Conservation (phyloP, 2,329 filamentous ascomycete species). For the Microsporum canis region DNA sequence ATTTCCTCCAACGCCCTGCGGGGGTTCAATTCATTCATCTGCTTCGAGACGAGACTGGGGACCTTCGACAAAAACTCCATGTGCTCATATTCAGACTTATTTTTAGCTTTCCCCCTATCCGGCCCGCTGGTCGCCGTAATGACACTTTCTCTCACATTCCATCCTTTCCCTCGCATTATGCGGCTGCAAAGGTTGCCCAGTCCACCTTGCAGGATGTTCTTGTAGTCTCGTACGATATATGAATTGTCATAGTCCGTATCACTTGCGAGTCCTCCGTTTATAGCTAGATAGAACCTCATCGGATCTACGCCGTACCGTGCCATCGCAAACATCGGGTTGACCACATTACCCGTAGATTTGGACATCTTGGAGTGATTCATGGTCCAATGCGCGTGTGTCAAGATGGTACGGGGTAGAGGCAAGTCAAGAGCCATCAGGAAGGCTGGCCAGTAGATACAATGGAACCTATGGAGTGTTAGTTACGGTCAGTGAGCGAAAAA, state of each 20-base stretch:
- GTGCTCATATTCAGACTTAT: conserved; percentile 25
- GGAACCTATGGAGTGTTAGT: conserved; percentile 47
- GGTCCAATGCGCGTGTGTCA: conserved; percentile 93
- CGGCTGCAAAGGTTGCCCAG: conserved; percentile 72
- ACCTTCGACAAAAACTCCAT: conserved; percentile 33
- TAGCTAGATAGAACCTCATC: conserved; percentile 79
- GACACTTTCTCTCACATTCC: conserved; percentile 55
- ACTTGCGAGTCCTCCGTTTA: conserved; percentile 61
- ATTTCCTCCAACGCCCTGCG: conserved; percentile 54
- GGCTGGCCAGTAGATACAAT: conserved; percentile 96
- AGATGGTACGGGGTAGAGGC: conserved; percentile 62
- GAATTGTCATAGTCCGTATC: conserved; percentile 81
- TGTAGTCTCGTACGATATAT: conserved; percentile 63
- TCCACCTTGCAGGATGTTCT: conserved; percentile 62
- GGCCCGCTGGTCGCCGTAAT: conserved; percentile 20
- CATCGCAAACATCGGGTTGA: conserved; percentile 85
- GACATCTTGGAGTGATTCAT: conserved; percentile 90
- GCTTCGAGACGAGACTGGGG: conserved; percentile 34
- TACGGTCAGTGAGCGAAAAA: background rate
- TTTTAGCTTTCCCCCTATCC: background rate
- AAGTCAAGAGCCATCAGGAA: conserved; percentile 81
- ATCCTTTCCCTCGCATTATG: conserved; percentile 55
- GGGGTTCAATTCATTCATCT: conserved; percentile 55
- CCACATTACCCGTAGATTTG: conserved; percentile 87
- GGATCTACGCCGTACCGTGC: conserved; percentile 79